Base-by-base conservation (phyloP, 1,284 basidiomycete species). In the Caloboletus firmus region DNA sequence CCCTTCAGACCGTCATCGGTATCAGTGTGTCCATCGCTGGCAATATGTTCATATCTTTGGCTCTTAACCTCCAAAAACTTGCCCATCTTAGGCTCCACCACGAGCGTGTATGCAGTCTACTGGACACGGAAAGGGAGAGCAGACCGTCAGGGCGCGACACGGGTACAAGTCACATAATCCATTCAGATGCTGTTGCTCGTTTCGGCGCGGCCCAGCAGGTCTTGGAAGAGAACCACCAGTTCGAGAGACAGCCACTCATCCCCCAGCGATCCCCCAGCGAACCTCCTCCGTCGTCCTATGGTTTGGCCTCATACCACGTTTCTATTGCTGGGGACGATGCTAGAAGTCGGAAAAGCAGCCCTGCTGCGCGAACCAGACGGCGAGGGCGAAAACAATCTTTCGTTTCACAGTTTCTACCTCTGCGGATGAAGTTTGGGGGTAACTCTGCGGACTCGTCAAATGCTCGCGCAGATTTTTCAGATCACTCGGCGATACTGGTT, bases 1-100 rank as follows among this genome's bases (percentile, higher is more conserved):
- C 77, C 24, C 75, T 78, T 17, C 73, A 78, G 44, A 84, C 86
- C 3, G 75, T 85, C 62, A 86, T 93, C 56, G 95, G 95, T 32
- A 95, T 97, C 41, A 79, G 81, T 12, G 85, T 95, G 48, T 89
- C 94, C 5, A 82, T 96, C 49, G 78, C 80, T 1, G 95, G 94
- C 44, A 97, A 97, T 68, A 71, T 95, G 6, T 82, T 97, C 58
- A 95, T 98, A 60, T 91, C 89, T 12, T 79, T 96, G 2, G 95
- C 94, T 3, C 79, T 98, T 65, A 95, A 94, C 67, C 76, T 91
- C 39, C 95, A 97, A 73, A 97, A 97, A 70, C 83, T 97, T 7
- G 93, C 93, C 0, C 95, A 98, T 74, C 80, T 81, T 62, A 80
- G 89, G 34, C 76, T 93, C 24, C 85, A 86, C 60, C 69, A 65